phyloP scores from a whole-genome alignment of 176 grass and related monocot species.

The Zoysia japonica region DNA sequence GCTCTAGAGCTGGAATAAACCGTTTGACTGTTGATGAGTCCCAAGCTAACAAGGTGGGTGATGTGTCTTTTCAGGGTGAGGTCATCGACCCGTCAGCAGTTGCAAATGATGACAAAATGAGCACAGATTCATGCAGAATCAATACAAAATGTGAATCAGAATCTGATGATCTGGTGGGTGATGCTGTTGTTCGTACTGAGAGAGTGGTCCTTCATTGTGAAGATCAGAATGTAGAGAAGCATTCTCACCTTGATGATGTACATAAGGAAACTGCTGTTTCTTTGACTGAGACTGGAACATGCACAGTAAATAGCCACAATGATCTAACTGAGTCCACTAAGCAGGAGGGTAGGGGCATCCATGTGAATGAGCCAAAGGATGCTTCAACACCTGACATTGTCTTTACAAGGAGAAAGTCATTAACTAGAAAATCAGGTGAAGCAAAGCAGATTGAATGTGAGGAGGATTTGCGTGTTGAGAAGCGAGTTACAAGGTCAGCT shows the following conservation, averaged over 20 bases:
- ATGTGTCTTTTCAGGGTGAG: constrained; percentile 44
- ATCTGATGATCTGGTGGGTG: constrained; percentile 29
- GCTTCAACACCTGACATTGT: constrained; percentile 43
- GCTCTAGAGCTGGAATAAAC: constrained; percentile 7
- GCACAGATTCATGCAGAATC: constrained; percentile 21
- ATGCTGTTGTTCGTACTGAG: constrained; percentile 33
- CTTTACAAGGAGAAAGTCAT: constrained; percentile 52
- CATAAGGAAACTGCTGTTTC: constrained; percentile 22
- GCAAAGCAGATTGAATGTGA: constrained; percentile 30
- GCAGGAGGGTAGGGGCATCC: constrained; percentile 1
- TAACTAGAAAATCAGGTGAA: constrained; percentile 38
- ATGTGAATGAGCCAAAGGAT: constrained; percentile 33
- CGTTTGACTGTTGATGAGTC: constrained; percentile 20
- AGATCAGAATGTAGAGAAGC: constrained; percentile 39
- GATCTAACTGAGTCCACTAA: constrained; percentile 33
- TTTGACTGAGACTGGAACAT: constrained; percentile 40
- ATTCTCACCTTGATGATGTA: constrained; percentile 14
- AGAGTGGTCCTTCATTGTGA: constrained; percentile 24
- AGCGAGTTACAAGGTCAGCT: constrained; percentile 80
- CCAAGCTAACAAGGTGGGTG: constrained; percentile 23
- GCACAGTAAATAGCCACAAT: background rate
- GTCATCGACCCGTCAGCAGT: constrained; percentile 40
- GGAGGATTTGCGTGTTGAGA: constrained; percentile 54
- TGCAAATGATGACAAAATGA: constrained; percentile 24
- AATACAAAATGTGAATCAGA: constrained; percentile 23